Conservation (phyloP, 495 filamentous ascomycete genomes). For the Penicillium atrosanguineum region DNA sequence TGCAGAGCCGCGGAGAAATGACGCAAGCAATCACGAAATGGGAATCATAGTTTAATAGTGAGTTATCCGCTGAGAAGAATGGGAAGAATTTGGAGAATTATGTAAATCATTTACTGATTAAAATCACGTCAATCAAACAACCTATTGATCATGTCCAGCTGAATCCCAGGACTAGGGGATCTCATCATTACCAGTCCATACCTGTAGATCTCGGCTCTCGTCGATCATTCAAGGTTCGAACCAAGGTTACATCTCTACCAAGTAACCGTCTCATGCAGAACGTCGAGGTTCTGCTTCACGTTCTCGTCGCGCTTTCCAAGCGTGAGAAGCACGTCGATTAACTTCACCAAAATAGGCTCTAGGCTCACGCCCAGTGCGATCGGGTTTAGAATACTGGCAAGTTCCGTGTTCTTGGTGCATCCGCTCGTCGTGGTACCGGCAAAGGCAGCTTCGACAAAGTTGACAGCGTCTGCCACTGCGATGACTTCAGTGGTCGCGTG, state of each 20-base stretch:
- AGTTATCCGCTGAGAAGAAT: neutral
- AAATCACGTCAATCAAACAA: neutral
- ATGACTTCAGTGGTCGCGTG: conserved; percentile 31
- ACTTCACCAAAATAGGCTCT: conserved; percentile 26
- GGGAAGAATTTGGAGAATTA: neutral
- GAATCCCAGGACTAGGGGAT: neutral
- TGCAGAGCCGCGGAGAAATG: conserved; percentile 22
- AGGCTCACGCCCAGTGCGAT: conserved; percentile 26
- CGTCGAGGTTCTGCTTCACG: conserved; percentile 17
- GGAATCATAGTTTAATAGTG: conserved; percentile 10
- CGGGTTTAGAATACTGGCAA: conserved; percentile 23
- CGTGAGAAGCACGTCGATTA: conserved; percentile 19
- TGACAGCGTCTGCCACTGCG: conserved; percentile 21
- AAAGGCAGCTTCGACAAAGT: conserved; percentile 29
- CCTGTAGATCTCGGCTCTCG: neutral
- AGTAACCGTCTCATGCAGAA: conserved; percentile 8
- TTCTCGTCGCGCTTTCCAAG: conserved; percentile 20
- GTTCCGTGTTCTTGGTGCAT: conserved; percentile 22
- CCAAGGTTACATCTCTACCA: neutral
- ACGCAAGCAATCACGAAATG: conserved; percentile 20
- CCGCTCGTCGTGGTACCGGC: conserved; percentile 19
- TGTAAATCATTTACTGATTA: neutral
- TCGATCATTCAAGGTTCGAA: neutral
- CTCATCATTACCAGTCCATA: conserved; percentile 2
- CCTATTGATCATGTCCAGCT: neutral